phyloP scores from a whole-genome alignment of 1,139 yeast species.

The Meyerozyma athensensis region DNA sequence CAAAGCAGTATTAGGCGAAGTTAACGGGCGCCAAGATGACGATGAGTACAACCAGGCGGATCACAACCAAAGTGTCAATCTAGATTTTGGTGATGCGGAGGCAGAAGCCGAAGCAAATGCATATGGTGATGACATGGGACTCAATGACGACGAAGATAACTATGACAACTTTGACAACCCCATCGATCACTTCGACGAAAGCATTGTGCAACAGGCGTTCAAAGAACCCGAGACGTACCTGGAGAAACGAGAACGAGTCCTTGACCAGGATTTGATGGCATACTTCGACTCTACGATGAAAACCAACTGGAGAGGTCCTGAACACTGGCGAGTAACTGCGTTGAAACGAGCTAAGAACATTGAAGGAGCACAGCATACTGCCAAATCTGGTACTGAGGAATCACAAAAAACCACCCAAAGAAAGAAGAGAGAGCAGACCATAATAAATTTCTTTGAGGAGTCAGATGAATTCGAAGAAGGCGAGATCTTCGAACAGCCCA shows the following conservation, averaged over 20 bases:
- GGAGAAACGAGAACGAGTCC: conserved; percentile 26
- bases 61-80: neutral
- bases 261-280: conserved; percentile 68
- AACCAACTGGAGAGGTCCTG: conserved; percentile 86
- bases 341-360: conserved; percentile 34
- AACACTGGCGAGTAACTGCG: conserved; percentile 82
- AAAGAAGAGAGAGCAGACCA: conserved; percentile 29
- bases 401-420: conserved; percentile 12
- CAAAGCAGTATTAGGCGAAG: conserved; percentile 17
- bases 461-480: conserved; percentile 38
- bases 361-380: neutral
- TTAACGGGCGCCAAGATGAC: neutral
- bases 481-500: conserved; percentile 47
- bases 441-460: conserved; percentile 48
- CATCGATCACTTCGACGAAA: conserved; percentile 18
- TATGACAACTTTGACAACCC: conserved; percentile 18
- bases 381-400: conserved; percentile 6
- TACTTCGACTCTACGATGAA: conserved; percentile 71
- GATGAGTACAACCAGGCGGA: neutral
- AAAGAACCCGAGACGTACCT: conserved; percentile 18
- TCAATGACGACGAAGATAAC: conserved; percentile 12
- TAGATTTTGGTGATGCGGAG: neutral
- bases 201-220: conserved; percentile 21
- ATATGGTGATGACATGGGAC: neutral
- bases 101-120: conserved; percentile 11